Percentiles rank a stretch among this genome's conserved stretches.
Evolutionary conservation across 495 filamentous ascomycete genomes (phyloP).

Genomic region (Aspergillus incahuasiensis): DNA sequence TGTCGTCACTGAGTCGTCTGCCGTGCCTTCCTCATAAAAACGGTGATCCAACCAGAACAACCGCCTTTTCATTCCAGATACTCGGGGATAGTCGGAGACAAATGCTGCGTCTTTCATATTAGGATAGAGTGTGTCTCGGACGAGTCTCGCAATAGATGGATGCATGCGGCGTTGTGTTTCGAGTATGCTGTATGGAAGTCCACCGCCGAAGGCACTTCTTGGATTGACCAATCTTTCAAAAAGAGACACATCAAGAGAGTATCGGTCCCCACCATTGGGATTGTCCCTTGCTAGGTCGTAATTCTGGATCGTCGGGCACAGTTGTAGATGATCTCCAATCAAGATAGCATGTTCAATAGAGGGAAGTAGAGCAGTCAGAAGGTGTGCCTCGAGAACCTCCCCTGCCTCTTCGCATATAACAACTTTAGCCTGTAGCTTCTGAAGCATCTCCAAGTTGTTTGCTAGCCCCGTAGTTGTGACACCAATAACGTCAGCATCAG

Average conservation of each 20-base stretch:
- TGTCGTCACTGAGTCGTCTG: slow-evolving; percentile 39
- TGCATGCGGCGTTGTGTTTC: slow-evolving; percentile 74
- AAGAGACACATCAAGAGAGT: no score
- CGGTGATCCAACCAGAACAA: slow-evolving; percentile 75
- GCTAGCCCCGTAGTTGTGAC: neutral
- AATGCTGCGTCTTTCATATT: slow-evolving; percentile 51
- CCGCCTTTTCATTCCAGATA: slow-evolving; percentile 54
- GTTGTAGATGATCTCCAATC: slow-evolving; percentile 74
- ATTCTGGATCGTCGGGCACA: slow-evolving; percentile 64
- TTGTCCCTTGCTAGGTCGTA: slow-evolving; percentile 58
- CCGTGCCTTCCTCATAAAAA: slow-evolving; percentile 38
- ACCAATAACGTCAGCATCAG: neutral
- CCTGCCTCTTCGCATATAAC: slow-evolving; percentile 74
- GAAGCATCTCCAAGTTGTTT: neutral
- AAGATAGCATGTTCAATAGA: slow-evolving; percentile 66
- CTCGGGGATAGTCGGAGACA: slow-evolving; percentile 24
- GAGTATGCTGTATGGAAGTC: slow-evolving; percentile 45
- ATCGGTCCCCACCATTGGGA: slow-evolving; percentile 4
- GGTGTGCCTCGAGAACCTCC: slow-evolving; percentile 69
- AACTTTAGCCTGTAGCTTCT: slow-evolving; percentile 47
- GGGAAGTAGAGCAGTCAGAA: slow-evolving; percentile 63
- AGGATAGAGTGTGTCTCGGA: slow-evolving; percentile 25
- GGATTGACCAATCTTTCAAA: no score
- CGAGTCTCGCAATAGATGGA: slow-evolving; percentile 34
- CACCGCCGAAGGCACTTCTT: neutral